Percentiles rank a stretch among this genome's conserved stretches.
Evolutionary conservation across 2,329 filamentous ascomycete genomes (phyloP).

Genomic region (Teratosphaeria destructans): DNA sequence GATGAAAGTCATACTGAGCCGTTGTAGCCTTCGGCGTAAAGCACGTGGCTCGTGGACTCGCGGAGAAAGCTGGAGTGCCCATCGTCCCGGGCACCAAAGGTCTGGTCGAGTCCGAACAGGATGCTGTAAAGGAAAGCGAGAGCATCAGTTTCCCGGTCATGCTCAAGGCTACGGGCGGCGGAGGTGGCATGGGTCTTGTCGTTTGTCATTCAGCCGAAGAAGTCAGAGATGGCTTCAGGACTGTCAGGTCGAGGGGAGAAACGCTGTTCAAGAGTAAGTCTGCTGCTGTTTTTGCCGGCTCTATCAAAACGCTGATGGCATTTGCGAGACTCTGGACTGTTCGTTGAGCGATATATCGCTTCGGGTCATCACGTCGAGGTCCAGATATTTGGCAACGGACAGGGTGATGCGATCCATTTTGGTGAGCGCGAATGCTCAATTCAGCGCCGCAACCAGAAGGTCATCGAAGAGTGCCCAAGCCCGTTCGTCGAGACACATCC

Average conservation of each 20-base stretch:
- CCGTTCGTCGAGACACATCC: constrained; percentile 47
- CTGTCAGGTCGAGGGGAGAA: constrained; percentile 61
- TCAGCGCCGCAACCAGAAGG: constrained; percentile 80
- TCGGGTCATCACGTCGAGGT: constrained; percentile 79
- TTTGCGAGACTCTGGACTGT: constrained; percentile 54
- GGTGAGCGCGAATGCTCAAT: constrained; percentile 84
- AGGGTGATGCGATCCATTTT: constrained; percentile 69
- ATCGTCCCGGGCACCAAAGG: constrained; percentile 46
- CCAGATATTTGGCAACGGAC: constrained; percentile 76
- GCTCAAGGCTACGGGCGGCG: constrained; percentile 48
- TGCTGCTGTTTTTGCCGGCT: background rate
- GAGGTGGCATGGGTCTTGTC: constrained; percentile 76
- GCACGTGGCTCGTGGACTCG: constrained; percentile 46
- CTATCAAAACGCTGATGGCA: background rate
- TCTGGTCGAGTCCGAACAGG: constrained; percentile 38
- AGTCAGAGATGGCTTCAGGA: constrained; percentile 50
- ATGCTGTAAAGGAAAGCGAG: constrained; percentile 35
- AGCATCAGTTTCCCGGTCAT: constrained; percentile 42
- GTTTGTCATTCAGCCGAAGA: constrained; percentile 60
- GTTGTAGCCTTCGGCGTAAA: constrained; percentile 45
- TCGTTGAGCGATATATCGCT: constrained; percentile 75
- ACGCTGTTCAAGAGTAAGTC: constrained; percentile 59
- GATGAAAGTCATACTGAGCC: background rate
- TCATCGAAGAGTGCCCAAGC: constrained; percentile 79
- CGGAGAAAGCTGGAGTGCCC: constrained; percentile 42